Evolutionary conservation across 441 rosid genomes (phyloP).

Genomic region (Arabidopsis lyrata): DNA sequence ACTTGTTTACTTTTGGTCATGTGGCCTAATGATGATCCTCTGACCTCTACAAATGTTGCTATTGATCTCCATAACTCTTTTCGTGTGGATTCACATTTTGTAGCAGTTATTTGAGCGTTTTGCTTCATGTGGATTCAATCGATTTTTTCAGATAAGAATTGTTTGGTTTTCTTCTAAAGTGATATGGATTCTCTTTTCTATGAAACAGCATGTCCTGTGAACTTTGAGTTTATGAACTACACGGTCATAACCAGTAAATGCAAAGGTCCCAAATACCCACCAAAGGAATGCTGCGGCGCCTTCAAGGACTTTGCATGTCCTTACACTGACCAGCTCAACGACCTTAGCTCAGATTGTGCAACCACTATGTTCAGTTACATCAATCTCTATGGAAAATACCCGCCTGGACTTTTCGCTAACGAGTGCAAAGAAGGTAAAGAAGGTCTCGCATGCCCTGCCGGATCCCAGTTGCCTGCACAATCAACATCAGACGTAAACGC

Average conservation of each 20-base stretch:
- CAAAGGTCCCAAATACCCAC: conserved; percentile 71
- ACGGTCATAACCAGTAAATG: conserved; percentile 63
- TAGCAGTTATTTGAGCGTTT: not conserved
- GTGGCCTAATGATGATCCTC: not conserved
- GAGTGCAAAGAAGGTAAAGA: conserved; percentile 64
- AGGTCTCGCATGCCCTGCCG: conserved; percentile 69
- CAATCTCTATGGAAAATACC: conserved; percentile 79
- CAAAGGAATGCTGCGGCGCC: conserved; percentile 59
- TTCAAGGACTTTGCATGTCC: conserved; percentile 89
- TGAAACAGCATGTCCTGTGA: conserved; percentile 45
- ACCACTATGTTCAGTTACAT: conserved; percentile 90
- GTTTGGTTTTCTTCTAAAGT: not conserved
- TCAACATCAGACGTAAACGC: conserved; percentile 23
- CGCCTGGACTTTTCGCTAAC: conserved; percentile 80
- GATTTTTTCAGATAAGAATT: not conserved
- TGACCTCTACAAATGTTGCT: conserved; percentile 1
- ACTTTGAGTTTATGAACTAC: conserved; percentile 57
- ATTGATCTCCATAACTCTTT: not conserved
- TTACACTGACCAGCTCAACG: conserved; percentile 57
- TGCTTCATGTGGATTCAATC: not conserved
- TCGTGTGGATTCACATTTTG: not conserved
- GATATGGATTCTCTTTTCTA: conserved; percentile 21
- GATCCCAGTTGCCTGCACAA: not conserved
- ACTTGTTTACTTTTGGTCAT: not conserved
- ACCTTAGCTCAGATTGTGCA: conserved; percentile 67